Conservation (phyloP, 2,329 filamentous ascomycete species). For the Xylariaceae sp. region DNA sequence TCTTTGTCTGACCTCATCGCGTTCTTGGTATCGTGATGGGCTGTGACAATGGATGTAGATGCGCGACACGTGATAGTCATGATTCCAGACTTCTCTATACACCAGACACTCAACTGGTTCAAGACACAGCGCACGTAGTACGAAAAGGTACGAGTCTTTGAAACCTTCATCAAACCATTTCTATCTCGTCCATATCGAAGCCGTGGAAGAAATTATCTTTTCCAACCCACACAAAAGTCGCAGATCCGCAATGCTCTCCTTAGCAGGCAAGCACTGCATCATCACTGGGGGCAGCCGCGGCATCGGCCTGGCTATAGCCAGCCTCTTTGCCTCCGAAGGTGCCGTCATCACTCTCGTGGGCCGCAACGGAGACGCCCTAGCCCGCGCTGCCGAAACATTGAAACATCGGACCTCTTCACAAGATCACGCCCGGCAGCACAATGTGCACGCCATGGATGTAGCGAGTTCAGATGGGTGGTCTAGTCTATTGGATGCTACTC, state of each 20-base stretch:
- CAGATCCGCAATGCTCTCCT: conserved; percentile 14
- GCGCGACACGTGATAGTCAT: no score
- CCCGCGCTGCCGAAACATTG: conserved; percentile 26
- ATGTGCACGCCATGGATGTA: conserved; percentile 18
- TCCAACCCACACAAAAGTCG: neutral
- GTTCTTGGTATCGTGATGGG: no score
- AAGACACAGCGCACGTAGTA: no score
- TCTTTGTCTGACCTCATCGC: no score
- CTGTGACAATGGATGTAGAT: no score
- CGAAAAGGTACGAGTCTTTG: no score
- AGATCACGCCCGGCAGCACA: conserved; percentile 6
- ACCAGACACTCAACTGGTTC: no score
- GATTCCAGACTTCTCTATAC: no score
- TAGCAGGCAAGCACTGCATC: conserved; percentile 49
- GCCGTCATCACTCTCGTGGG: conserved; percentile 59
- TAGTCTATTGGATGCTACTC: neutral
- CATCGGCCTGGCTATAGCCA: conserved; percentile 65
- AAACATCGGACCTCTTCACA: neutral
- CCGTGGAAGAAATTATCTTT: no score
- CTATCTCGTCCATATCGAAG: no score
- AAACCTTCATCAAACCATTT: no score
- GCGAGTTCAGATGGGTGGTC: conserved; percentile 11
- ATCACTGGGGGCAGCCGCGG: conserved; percentile 68
- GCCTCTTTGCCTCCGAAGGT: conserved; percentile 59
- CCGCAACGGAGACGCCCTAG: conserved; percentile 46